Evolutionary conservation across 371 early-diverging fungal species (phyloP), one percentile per base, ranked within the genome.

Genomic region (Chytridiales sp.): DNA sequence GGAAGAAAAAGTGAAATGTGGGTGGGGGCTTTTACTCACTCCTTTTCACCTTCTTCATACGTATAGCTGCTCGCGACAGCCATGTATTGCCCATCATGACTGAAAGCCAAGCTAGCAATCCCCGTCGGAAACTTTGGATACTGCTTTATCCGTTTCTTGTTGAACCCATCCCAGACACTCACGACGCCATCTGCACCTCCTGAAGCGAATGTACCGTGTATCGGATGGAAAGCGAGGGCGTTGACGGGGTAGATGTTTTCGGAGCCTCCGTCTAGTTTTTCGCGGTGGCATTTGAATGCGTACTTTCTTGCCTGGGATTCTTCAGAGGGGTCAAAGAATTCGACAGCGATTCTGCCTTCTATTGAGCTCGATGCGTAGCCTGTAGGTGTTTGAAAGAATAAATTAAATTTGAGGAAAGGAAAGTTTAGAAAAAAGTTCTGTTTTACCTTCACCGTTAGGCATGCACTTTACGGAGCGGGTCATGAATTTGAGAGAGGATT

Each of bases 161-260:
- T 85, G 52, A 81, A 81, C 29, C 91, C 90, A 66, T 97, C 94
- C 98, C 98, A 97, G 30, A 93, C 75, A 67, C 81, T 86, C 31
- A 96, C 93, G 21, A 85, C 83, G n/a, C 93, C 90, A 70, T 97
- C 98, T 0, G 88, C 86, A 27, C 98, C 98, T 35, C 97, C 98
- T 11, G 96, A 87, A 8, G 88, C 94, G 83, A 97, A 95, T 19
- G 95, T 96, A 61, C 92, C 92, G 65, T 86, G 79, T 86, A 83
- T 85, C 1, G 94, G 94, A 70, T 95, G 93, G 72, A 90, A 96
- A 1, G 92, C 90, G 40, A 95, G 59, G 3, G 95, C 87, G 68
- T 97, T 93, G 34, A 97, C 98, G 1, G 98, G 94, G 70, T 93
- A 95, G 1, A 97, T 89, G 13, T 82, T 80, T 47, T 95, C 97